Evolutionary conservation across 2,329 filamentous ascomycete species (phyloP), one percentile per base, ranked within the genome.

Genomic region (Dactylellina sp.): DNA sequence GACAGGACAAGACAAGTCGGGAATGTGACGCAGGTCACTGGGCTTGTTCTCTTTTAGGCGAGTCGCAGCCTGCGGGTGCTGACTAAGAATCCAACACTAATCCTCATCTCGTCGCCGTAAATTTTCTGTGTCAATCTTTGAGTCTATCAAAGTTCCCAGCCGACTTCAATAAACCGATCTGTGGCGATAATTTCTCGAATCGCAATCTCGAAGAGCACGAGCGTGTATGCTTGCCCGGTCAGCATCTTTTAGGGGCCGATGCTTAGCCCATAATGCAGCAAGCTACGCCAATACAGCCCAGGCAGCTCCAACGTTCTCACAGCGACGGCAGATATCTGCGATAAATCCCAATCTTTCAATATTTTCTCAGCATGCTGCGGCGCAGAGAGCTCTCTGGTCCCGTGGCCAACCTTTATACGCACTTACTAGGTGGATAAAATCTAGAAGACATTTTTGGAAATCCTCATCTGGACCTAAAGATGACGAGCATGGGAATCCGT

Each of bases 11-110:
- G 52, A 60, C 39, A 20, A 25, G 53, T 59, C n/a, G 49, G 68
- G 68, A 72, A 65, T 49, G 68, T 72, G 68, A 72, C 68, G 60
- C 68, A 59, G 66, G 68, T 72, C 68, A 72, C 20, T 55, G 39
- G 68, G 59, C 20, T 59, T 55, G 32, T 22, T 39, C 49, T 22
- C 50, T 25, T 56, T 57, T 65, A 25, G 50, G 65, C 32, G 55
- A 46, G 18, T 18, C 12, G 52, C 62, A 50, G 56, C 5, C 46
- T 37, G 28, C 12, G 18, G 49, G 28, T 39, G 66, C 59, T 71
- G 66, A 71, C 66, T 71, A 63, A 71, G 52, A 50, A 50, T 64
- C 39, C 66, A 63, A 63, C 66, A 57, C 57, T 20, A 62, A 50
- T 16, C 49, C 14, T 50, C 25, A 2, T 40, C 20, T 56, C 24